These are phyloP conservation scores for Glarea lozoyensis DNA, from an alignment of 495 filamentous ascomycete genomes.

Conservation along the genomic window DNA sequence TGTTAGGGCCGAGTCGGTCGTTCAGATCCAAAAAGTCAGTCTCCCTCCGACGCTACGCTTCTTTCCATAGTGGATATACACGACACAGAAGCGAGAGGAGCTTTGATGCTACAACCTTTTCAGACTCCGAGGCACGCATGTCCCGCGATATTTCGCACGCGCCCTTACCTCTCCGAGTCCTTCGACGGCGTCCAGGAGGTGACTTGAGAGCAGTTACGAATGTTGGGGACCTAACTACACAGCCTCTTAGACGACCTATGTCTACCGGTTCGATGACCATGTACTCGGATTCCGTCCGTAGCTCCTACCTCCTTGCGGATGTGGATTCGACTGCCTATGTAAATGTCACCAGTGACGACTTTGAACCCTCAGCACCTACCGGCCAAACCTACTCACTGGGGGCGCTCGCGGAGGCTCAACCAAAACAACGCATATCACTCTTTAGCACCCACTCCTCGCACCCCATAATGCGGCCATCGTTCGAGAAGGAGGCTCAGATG, in stretches of 20 bases:
- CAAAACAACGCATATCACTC: slow-evolving; percentile 44
- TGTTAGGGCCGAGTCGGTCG: slow-evolving; percentile 6
- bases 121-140: slow-evolving; percentile 25
- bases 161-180: slow-evolving; percentile 46
- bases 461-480: slow-evolving; percentile 72
- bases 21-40: slow-evolving; percentile 19
- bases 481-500: slow-evolving; percentile 81
- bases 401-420: slow-evolving; percentile 39
- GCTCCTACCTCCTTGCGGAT: slow-evolving; percentile 42
- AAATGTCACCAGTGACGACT: slow-evolving; percentile 34
- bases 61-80: slow-evolving; percentile 64
- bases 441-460: slow-evolving; percentile 64
- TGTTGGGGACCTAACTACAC: slow-evolving; percentile 55
- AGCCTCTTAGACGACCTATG: slow-evolving; percentile 45
- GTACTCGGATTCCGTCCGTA: slow-evolving; percentile 57
- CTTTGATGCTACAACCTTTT: slow-evolving; percentile 50
- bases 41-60: slow-evolving; percentile 43
- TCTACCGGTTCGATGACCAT: slow-evolving; percentile 66
- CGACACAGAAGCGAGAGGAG: slow-evolving; percentile 47
- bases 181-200: slow-evolving; percentile 82
- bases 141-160: slow-evolving; percentile 18
- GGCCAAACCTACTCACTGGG: slow-evolving; percentile 47
- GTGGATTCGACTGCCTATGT: slow-evolving; percentile 32
- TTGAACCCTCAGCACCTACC: slow-evolving; percentile 24
- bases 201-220: slow-evolving; percentile 74